Base-by-base conservation (phyloP, 2,329 filamentous ascomycete species). In the Botrytis cinerea region DNA sequence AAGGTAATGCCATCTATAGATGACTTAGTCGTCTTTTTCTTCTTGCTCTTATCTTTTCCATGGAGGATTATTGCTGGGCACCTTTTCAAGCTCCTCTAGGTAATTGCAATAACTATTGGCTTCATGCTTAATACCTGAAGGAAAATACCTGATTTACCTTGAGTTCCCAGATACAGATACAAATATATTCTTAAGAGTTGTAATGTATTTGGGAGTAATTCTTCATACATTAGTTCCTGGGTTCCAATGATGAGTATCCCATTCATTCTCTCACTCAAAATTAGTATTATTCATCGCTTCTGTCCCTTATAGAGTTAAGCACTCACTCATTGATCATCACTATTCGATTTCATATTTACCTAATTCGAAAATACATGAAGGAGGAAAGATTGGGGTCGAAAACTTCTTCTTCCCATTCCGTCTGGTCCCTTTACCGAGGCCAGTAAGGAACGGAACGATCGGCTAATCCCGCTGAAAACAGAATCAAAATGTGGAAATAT, bases 161-260 rank as follows among this genome's bases (percentile, higher is more conserved):
- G 0, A 51, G 1, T n/a, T 25, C 10, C 4, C 25, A 25, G 6
- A 1, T 16, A 14, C 48, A 51, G 2, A 54, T 1, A 54, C 2
- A 1, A 8, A n/a, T 14, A 16, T 0, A 0, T 16, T 0, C 25
- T 5, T 0, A n/a, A 54, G 48, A 28, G 12, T 28, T 2, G 48
- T 16, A 6, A 45, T 45, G 14, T 54, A 1, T 54, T n/a, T n/a
- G 25, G 14, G 1, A 54, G 48, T 8, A 7, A 8, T 16, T 16
- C 2, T 28, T 54, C 22, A 12, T 48, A 9, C 22, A 8, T 54
- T 16, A 28, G 0, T 5, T 1, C 5, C 48, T 14, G 7, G 48
- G 0, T 16, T n/a, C 2, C 14, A 54, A 54, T 7, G 14, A 16
- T 16, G 0, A 16, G 25, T n/a, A 54, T 54, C 48, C 12, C 48